phyloP scores from a whole-genome alignment of 2,329 filamentous ascomycete species.

The Diaporthe destruens region DNA sequence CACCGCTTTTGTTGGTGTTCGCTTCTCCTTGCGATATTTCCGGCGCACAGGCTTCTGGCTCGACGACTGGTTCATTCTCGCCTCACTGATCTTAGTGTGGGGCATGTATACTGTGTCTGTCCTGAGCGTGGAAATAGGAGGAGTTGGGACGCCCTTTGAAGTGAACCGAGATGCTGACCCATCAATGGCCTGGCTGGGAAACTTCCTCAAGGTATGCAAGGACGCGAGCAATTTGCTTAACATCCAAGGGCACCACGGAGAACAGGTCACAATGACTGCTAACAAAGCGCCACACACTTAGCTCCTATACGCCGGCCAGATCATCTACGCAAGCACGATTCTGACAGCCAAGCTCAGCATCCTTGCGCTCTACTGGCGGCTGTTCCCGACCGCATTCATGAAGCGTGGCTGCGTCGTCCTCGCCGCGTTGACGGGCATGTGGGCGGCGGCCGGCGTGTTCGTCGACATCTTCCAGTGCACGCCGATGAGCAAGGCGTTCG shows the following conservation, averaged over 20 bases:
- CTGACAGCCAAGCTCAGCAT: slow-evolving; percentile 21
- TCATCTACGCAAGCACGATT: slow-evolving; percentile 15
- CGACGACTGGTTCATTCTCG: slow-evolving; percentile 29
- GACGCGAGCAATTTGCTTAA: background rate
- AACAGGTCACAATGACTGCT: background rate
- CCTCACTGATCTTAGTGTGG: background rate
- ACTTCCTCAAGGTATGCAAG: background rate
- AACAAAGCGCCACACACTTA: background rate
- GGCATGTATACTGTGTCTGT: slow-evolving; percentile 1
- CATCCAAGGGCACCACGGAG: no score
- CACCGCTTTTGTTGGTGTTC: slow-evolving; percentile 8
- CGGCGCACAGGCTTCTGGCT: slow-evolving; percentile 7
- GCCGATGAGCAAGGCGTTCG: background rate
- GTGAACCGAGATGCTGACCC: background rate
- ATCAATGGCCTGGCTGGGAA: background rate
- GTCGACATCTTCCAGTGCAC: slow-evolving; percentile 22
- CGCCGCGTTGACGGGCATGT: background rate
- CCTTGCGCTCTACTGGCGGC: slow-evolving; percentile 22
- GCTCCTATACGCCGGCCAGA: slow-evolving; percentile 6
- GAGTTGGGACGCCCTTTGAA: background rate
- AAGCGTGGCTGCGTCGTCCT: slow-evolving; percentile 20
- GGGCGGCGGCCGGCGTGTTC: background rate
- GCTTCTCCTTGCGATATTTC: background rate
- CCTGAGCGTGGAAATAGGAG: background rate
- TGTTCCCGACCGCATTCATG: slow-evolving; percentile 32